Conservation (phyloP, 139 green algal species). For the Chlorella sp. region DNA sequence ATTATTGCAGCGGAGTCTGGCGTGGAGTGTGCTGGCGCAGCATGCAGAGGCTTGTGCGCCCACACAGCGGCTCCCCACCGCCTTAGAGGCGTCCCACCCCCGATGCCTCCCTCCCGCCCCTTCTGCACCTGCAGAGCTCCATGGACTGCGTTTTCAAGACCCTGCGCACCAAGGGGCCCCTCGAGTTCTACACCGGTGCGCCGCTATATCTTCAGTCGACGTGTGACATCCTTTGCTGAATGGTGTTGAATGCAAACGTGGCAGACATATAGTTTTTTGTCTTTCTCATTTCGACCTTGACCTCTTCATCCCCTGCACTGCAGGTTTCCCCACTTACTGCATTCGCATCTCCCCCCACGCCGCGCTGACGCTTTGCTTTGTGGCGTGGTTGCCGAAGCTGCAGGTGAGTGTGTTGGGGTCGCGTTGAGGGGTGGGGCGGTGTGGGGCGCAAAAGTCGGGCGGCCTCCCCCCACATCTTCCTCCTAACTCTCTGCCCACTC, state of each 20-base stretch:
- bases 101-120: not conserved
- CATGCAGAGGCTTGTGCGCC: too few relatives aligned
- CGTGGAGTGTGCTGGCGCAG: too few relatives aligned
- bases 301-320: too few relatives aligned
- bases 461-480: too few relatives aligned
- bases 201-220: not conserved
- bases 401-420: constrained; percentile 54
- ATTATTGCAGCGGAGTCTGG: too few relatives aligned
- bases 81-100: not conserved
- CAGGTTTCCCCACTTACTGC: constrained; percentile 57
- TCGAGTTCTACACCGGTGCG: constrained; percentile 96
- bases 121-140: constrained; percentile 63
- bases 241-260: too few relatives aligned
- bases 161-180: constrained; percentile 70
- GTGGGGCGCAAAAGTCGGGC: too few relatives aligned
- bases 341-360: constrained; percentile 94
- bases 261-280: not conserved
- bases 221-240: not conserved
- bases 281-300: too few relatives aligned
- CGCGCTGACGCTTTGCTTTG: constrained; percentile 92
- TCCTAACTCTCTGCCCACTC: not conserved
- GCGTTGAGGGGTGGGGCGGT: too few relatives aligned
- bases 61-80: too few relatives aligned
- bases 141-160: constrained; percentile 92
- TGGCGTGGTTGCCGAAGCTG: constrained; percentile 78